These are phyloP conservation scores for Claviceps fusiformis DNA, from an alignment of 2,329 filamentous ascomycete species.

Conservation along the genomic window DNA sequence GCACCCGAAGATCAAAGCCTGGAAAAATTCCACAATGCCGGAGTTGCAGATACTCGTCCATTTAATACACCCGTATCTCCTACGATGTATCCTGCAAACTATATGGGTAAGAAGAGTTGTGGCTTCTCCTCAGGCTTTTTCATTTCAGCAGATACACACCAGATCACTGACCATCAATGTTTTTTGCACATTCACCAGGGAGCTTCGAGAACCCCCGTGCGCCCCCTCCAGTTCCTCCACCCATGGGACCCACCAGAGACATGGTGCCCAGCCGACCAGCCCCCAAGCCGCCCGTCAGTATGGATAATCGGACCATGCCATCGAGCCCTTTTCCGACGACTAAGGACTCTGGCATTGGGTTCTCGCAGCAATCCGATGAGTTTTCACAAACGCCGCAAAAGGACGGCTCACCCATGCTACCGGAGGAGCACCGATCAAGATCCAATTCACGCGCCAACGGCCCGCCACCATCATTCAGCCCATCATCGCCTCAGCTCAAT, in stretches of 20 bases:
- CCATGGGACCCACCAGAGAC: constrained; percentile 35
- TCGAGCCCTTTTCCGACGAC: constrained; percentile 30
- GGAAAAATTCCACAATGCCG: constrained; percentile 91
- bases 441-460: constrained; percentile 54
- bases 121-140: constrained; percentile 47
- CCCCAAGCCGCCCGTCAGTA: constrained; percentile 65
- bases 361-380: constrained; percentile 46
- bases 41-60: constrained; percentile 40
- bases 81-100: constrained; percentile 39
- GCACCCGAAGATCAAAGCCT: constrained; percentile 75
- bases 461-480: constrained; percentile 34
- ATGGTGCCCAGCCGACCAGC: constrained; percentile 69
- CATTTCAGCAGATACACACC: background rate
- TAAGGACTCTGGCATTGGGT: constrained; percentile 51
- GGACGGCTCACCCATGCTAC: constrained; percentile 45
- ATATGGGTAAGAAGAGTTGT: constrained; percentile 40
- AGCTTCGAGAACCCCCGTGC: constrained; percentile 96
- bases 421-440: constrained; percentile 53
- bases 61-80: constrained; percentile 31
- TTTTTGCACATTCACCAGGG: constrained; percentile 27
- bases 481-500: constrained; percentile 24
- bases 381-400: constrained; percentile 32
- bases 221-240: constrained; percentile 70
- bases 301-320: constrained; percentile 43
- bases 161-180: background rate